Percentiles rank a stretch among this genome's conserved stretches.
Evolutionary conservation across 2,329 filamentous ascomycete species (phyloP).

Genomic region (Thelonectria rubi): DNA sequence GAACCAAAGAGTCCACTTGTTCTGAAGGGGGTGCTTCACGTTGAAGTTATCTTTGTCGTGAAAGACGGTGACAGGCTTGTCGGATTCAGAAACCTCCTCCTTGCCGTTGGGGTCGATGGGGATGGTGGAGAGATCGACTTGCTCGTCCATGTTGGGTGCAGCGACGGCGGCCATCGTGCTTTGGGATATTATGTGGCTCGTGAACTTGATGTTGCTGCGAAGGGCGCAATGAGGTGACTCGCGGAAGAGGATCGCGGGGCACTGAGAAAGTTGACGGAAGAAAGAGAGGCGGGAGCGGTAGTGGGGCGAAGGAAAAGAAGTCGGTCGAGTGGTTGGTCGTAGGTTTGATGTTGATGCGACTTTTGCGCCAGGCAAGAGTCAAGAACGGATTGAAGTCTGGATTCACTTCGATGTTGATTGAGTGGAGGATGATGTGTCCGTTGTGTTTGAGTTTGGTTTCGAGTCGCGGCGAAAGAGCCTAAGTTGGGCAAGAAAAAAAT

Average conservation of each 20-base stretch:
- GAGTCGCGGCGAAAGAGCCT: slow-evolving; percentile 35
- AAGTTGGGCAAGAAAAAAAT: slow-evolving; percentile 37
- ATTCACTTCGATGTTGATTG: slow-evolving; percentile 29
- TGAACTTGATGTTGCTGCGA: slow-evolving; percentile 22
- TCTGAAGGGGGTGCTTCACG: slow-evolving; percentile 97
- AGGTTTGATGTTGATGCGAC: slow-evolving; percentile 34
- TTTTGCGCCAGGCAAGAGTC: slow-evolving; percentile 53
- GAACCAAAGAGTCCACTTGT: slow-evolving; percentile 99
- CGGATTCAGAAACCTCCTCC: slow-evolving; percentile 58
- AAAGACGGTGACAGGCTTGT: slow-evolving; percentile 89
- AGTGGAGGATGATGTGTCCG: slow-evolving; percentile 29
- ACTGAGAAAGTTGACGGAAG: slow-evolving; percentile 36
- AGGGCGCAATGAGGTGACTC: slow-evolving; percentile 20
- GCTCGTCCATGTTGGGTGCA: slow-evolving; percentile 55
- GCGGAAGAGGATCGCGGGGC: slow-evolving; percentile 43
- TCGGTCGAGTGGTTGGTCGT: slow-evolving; percentile 44
- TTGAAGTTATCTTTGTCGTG: slow-evolving; percentile 99
- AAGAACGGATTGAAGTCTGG: background rate
- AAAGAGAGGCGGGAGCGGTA: slow-evolving; percentile 33
- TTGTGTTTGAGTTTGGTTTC: slow-evolving; percentile 30
- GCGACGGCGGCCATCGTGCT: slow-evolving; percentile 50
- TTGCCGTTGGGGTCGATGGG: slow-evolving; percentile 72
- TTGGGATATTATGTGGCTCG: slow-evolving; percentile 27
- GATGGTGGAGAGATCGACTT: slow-evolving; percentile 74
- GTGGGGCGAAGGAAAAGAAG: slow-evolving; percentile 34